Percentiles rank a stretch among this genome's conserved stretches.
These are phyloP conservation scores for Leersia perrieri DNA, from an alignment of 176 grass and related monocot species.

Conservation along the genomic window DNA sequence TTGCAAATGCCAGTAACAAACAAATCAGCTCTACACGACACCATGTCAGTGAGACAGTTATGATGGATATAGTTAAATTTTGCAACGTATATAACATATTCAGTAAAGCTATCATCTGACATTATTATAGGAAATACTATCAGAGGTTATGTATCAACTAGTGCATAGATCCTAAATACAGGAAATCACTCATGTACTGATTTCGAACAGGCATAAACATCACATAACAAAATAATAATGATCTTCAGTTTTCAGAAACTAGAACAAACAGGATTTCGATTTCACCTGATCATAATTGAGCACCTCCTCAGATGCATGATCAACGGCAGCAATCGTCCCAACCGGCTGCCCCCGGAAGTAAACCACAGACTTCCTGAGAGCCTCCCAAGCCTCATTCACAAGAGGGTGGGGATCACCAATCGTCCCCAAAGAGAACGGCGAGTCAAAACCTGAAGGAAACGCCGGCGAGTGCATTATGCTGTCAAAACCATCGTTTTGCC, in stretches of 20 bases:
- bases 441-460: slow-evolving; percentile 42
- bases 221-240: neutral
- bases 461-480: slow-evolving; percentile 56
- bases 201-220: neutral
- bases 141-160: neutral
- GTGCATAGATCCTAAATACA: neutral
- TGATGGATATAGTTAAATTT: neutral
- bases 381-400: slow-evolving; percentile 77
- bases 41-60: neutral
- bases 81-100: neutral
- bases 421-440: slow-evolving; percentile 47
- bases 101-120: neutral
- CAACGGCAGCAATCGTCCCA: slow-evolving; percentile 62
- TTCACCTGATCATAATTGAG: slow-evolving; percentile 97
- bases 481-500: slow-evolving; percentile 52
- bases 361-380: slow-evolving; percentile 67
- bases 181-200: neutral
- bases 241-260: neutral
- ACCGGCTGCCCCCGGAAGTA: slow-evolving; percentile 72
- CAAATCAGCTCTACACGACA: neutral
- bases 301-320: slow-evolving; percentile 73
- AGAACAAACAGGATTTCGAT: neutral
- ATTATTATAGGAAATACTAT: neutral
- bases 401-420: slow-evolving; percentile 59
- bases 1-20: neutral